phyloP scores from a whole-genome alignment of 371 early-diverging fungal genomes.

The Mortierella sp. region DNA sequence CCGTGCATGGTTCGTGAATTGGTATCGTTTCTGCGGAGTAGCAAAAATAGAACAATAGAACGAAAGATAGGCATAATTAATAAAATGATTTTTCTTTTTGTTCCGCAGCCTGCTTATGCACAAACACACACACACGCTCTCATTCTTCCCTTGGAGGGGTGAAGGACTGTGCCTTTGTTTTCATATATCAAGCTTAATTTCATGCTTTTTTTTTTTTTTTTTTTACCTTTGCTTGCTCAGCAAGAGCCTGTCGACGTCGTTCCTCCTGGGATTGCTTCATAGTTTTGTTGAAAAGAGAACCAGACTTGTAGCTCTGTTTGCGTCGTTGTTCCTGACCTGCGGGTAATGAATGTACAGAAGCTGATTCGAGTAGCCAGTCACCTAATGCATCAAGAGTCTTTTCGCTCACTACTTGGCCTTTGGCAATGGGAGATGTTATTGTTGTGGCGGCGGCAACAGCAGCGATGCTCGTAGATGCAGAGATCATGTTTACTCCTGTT shows the following conservation, averaged over 20 bases:
- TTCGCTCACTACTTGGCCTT: constrained; percentile 31
- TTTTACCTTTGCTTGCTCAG: constrained; percentile 45
- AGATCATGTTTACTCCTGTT: background rate
- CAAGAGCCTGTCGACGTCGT: constrained; percentile 36
- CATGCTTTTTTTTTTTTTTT: background rate
- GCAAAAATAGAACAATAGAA: background rate
- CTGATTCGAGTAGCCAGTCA: constrained; percentile 41
- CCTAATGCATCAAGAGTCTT: constrained; percentile 50
- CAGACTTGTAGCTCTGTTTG: constrained; percentile 39
- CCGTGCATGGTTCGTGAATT: constrained; percentile 54
- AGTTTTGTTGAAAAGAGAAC: constrained; percentile 38
- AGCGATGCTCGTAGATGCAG: background rate
- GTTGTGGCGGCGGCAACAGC: background rate
- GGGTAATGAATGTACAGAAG: constrained; percentile 32
- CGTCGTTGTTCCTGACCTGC: constrained; percentile 46
- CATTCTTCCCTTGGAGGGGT: background rate
- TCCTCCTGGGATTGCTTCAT: constrained; percentile 55
- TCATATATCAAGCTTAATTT: background rate
- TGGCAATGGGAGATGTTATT: background rate
- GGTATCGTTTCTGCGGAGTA: constrained; percentile 43
- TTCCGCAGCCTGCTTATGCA: background rate
- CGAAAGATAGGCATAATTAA: too few relatives aligned
- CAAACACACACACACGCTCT: too few relatives aligned
- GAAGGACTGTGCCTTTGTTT: background rate
- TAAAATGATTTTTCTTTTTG: background rate